A percentile compares a stretch with the other conserved stretches of the same genome.
Conservation (phyloP, 192 early-diverging fungal genomes). For the Dissophora ornata region DNA sequence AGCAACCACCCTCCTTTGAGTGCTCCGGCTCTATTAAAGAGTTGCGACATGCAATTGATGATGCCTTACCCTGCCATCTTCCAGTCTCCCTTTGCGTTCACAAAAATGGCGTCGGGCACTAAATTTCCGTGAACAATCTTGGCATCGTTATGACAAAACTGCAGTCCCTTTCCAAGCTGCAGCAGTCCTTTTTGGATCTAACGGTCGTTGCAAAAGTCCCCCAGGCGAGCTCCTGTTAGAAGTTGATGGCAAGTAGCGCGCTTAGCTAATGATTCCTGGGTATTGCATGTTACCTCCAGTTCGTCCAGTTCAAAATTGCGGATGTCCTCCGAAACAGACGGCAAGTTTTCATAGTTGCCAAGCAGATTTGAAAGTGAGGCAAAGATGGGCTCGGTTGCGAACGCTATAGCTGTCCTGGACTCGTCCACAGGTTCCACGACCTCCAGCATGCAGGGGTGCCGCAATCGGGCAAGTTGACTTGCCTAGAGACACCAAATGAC, state of each 20-base stretch:
- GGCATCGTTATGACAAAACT: conserved; percentile 81
- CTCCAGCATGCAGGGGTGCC: conserved; percentile 83
- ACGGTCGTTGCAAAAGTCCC: too few species aligned
- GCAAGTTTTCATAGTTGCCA: conserved; percentile 63
- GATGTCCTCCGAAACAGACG: conserved; percentile 51
- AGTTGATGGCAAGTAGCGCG: too few species aligned
- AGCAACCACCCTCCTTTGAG: too few species aligned
- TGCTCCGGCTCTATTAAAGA: too few species aligned
- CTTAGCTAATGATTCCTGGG: too few species aligned
- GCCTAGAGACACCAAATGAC: conserved; percentile 66
- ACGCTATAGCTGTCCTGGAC: conserved; percentile 71
- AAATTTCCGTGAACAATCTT: conserved; percentile 80
- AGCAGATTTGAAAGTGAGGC: conserved; percentile 73
- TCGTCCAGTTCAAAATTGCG: conserved; percentile 79
- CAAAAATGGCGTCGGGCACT: conserved; percentile 76
- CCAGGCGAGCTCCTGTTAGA: too few species aligned
- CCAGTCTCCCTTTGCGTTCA: conserved; percentile 86
- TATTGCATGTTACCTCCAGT: conserved; percentile 63
- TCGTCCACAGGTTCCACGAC: conserved; percentile 81
- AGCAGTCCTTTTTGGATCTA: conserved; percentile 83
- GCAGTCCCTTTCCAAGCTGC: conserved; percentile 77
- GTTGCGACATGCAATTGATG: too few species aligned
- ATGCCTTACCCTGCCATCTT: conserved; percentile 74
- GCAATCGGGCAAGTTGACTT: conserved; percentile 73
- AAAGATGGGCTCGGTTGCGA: conserved; percentile 81